These are phyloP conservation scores for Gossypium longicalyx DNA, from an alignment of 345 rosid species.

Conservation along the genomic window DNA sequence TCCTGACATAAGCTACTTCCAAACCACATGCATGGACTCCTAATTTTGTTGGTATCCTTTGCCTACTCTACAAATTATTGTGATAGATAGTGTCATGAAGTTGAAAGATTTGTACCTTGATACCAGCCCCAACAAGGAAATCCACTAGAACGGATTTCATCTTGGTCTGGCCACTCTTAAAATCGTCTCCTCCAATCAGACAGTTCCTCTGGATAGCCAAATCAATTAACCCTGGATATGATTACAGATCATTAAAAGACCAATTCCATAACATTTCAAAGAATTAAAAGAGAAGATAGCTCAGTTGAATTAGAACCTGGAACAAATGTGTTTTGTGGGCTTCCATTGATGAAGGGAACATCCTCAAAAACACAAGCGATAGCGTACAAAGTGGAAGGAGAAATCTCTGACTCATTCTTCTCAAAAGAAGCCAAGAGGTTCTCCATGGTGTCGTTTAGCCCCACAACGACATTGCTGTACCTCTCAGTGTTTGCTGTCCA, in stretches of 20 bases:
- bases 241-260: neutral
- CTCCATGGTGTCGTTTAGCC: slow-evolving; percentile 87
- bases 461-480: slow-evolving; percentile 79
- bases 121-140: slow-evolving; percentile 97
- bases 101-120: slow-evolving; percentile 47
- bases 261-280: neutral
- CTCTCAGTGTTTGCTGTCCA: slow-evolving; percentile 99
- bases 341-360: slow-evolving; percentile 94
- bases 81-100: neutral
- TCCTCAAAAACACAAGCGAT: slow-evolving; percentile 84
- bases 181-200: slow-evolving; percentile 96
- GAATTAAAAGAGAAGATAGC: neutral
- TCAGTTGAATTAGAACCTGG: slow-evolving; percentile 49
- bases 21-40: neutral
- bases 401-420: slow-evolving; percentile 79
- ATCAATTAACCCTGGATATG: slow-evolving; percentile 71
- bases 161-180: slow-evolving; percentile 99
- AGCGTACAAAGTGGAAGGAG: slow-evolving; percentile 89
- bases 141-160: slow-evolving; percentile 93
- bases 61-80: neutral
- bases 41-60: neutral
- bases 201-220: slow-evolving; percentile 75
- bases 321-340: slow-evolving; percentile 98
- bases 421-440: slow-evolving; percentile 82
- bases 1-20: neutral